Base-by-base conservation (phyloP, 202 grass and related monocot species). In the Hordeum pubiflorum region DNA sequence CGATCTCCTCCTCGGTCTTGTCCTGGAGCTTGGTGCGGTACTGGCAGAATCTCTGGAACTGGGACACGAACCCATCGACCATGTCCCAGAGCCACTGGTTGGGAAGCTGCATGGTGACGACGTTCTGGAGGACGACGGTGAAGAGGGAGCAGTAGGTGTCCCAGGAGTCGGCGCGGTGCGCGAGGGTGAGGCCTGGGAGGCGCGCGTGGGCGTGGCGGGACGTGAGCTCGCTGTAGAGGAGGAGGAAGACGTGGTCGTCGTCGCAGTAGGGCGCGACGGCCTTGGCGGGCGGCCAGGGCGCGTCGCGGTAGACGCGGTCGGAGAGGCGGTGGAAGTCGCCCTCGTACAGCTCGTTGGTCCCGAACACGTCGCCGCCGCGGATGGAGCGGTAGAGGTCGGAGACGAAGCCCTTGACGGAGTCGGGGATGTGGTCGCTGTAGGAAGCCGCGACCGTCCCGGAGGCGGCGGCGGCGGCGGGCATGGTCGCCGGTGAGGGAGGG, bases 61-160 rank as follows among this genome's bases (percentile, higher is more conserved):
- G 95, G 82, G 89, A 93, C 2, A 98, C 95, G 41, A 98, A 98
- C 74, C 93, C 90, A 41, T 98, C 95, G 4, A 98, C 88, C 90
- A 98, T 98, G 80, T 98, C 95, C 95, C 95, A 98, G 9, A 98
- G 88, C 95, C 95, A 98, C 75, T 89, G 88, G 89, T 98, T 94
- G 66, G 95, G 92, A 26, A 98, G 72, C 87, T 93, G 86, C 92
- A 93, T 88, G 84, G 81, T 91, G 85, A 98, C 88, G 76, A 88
- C 88, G 39, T 82, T 92, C 71, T 91, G 86, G 40, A 98, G 91
- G 58, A 98, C 85, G 68, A 98, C 77, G 36, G 81, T 70, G 58
- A 97, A 97, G 76, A 97, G 91, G 74, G 82, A 85, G 86, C 95
- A 94, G 82, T 98, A 98, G 76, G 94, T 98, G 68, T 37, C 83